phyloP scores from a whole-genome alignment of 73 alveolate genomes.

The Breviolum minutum region DNA sequence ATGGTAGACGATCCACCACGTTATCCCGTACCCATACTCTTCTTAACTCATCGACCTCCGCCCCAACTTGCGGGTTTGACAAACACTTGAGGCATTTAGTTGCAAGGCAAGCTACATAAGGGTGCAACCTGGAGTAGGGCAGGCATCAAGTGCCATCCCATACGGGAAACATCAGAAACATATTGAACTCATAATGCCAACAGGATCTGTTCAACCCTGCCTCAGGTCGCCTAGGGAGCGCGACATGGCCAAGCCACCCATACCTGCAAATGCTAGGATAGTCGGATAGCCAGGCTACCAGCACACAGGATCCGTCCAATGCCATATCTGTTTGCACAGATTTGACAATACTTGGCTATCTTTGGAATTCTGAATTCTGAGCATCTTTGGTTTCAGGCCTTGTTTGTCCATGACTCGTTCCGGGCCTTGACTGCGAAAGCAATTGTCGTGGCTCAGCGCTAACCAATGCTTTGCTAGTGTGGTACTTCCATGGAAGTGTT shows the following conservation, averaged over 20 bases:
- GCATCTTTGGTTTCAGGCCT: not conserved
- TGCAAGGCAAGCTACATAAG: constrained; percentile 13
- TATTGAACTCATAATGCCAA: not conserved
- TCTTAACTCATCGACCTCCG: too few relatives aligned
- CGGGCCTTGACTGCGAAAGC: constrained; percentile 20
- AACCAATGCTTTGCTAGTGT: not conserved
- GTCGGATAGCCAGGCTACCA: too few relatives aligned
- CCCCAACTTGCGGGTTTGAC: too few relatives aligned
- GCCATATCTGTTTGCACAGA: too few relatives aligned
- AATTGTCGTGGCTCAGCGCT: not conserved
- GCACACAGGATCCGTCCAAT: too few relatives aligned
- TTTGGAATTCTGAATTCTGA: too few relatives aligned
- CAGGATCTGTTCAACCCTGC: not conserved
- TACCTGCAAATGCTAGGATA: not conserved
- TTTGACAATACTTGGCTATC: too few relatives aligned
- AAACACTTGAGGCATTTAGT: too few relatives aligned
- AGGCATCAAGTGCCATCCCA: too few relatives aligned
- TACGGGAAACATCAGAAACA: not conserved
- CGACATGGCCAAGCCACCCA: constrained; percentile 94
- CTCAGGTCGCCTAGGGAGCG: constrained; percentile 86
- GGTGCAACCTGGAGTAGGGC: constrained; percentile 51
- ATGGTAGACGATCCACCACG: too few relatives aligned
- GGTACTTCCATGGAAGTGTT: not conserved
- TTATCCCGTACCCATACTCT: too few relatives aligned
- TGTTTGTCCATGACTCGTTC: constrained; percentile 93